Base-by-base conservation (phyloP, 2,329 filamentous ascomycete genomes). In the Pleurostoma richardsiae region DNA sequence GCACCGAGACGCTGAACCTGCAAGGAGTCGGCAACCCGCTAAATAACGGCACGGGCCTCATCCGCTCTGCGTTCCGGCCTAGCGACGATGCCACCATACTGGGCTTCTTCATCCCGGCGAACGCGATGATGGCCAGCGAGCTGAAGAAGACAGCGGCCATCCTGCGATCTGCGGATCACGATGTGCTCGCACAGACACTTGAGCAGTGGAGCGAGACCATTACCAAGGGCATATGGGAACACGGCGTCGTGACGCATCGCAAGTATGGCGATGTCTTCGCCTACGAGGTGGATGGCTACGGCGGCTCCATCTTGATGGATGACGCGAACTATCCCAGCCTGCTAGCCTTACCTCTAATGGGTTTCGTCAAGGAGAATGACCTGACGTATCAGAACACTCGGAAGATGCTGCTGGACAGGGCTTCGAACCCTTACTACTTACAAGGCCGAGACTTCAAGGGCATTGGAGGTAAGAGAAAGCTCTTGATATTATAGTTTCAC, bases 61-160 rank as follows among this genome's bases (percentile, higher is more conserved):
- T 97, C 42, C 83, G 94, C 49, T 95, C 89, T 39, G 92, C 94
- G 1, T 99, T 99, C 70, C 81, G 94, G 1, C 94, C 94, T 4
- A 95, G 89, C 53, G 94, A 99, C 58, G 94, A 99, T 64, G 90
- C 94, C 3, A 95, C 90, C 0, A 96, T 94, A 36, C 74, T 99
- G 3, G 91, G 91, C 40, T 99, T 90, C 72, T 89, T 96, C 63
- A 95, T 99, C 55, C 94, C 94, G 0, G 85, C 89, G 36, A 99
- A 99, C 61, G 94, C 94, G 28, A 92, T 95, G 85, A 96, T 99
- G 77, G 85, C 90, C 3, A 88, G 92, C 1, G 90, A 99, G 66
- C 74, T 99, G 29, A 80, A 83, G 52, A 83, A 88, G 39, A 83
- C 88, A 0, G 83, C 89, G 0, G 72, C 75, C 5, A 74, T 95